Conservation (phyloP, 192 early-diverging fungal species). For the Rhizoclosmatium globosum region DNA sequence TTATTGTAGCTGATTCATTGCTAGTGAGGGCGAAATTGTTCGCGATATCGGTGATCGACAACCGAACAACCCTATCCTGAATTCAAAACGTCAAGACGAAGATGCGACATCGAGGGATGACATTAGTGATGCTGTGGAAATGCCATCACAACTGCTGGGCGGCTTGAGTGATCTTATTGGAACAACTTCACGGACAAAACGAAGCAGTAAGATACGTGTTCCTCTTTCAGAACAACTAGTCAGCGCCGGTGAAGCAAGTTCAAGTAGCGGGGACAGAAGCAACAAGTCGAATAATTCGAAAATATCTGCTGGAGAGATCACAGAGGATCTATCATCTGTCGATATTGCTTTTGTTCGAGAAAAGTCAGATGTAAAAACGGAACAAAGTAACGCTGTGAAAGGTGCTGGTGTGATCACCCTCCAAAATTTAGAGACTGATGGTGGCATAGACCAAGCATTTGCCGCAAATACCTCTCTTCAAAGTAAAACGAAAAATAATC, state of each 20-base stretch:
- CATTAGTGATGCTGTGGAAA: slow-evolving; percentile 15
- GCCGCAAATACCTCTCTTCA: no score
- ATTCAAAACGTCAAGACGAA: not conserved
- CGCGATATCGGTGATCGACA: slow-evolving; percentile 6
- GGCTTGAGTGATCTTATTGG: not conserved
- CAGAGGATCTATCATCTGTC: not conserved
- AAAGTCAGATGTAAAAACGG: no score
- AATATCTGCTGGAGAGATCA: slow-evolving; percentile 27
- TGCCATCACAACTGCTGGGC: not conserved
- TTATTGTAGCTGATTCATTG: not conserved
- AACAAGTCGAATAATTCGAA: slow-evolving; percentile 16
- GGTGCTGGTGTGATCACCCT: no score
- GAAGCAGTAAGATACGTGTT: not conserved
- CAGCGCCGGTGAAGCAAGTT: not conserved
- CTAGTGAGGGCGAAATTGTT: slow-evolving; percentile 35
- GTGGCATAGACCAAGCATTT: not conserved
- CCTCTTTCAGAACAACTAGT: not conserved
- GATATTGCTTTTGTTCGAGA: no score
- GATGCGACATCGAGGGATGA: slow-evolving; percentile 23
- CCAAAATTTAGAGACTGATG: no score
- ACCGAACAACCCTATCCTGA: not conserved
- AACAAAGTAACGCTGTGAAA: no score
- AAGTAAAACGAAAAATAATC: no score
- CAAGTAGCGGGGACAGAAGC: slow-evolving; percentile 1
- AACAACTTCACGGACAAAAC: not conserved